Evolutionary conservation across 2,329 filamentous ascomycete species (phyloP), one percentile per base, ranked within the genome.

Genomic region (Ramichloridium luteum): DNA sequence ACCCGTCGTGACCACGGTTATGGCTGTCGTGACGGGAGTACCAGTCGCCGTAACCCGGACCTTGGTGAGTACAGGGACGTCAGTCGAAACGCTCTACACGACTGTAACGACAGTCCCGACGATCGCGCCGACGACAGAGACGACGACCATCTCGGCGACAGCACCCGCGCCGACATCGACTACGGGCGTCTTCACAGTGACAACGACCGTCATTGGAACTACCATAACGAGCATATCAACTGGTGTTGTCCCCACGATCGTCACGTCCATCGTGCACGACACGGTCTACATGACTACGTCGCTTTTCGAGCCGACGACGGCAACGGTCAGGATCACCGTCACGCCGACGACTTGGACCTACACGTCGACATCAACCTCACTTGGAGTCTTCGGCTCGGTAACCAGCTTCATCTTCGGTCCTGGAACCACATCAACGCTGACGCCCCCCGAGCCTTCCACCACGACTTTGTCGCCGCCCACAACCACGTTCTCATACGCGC

Each of bases 11-110:
- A 22, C 17, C 8, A 17, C 17, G 16, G 4, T 14, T 20, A 16
- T 8, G 30, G 3, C 22, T 13, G 12, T 26, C n/a, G 22, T 16
- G 6, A 13, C 25, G 25, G 25, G 9, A 25, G 28, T 16, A 25
- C 32, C 30, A 28, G 30, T 35, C 30, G 27, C 30, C 22, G 5
- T 11, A 11, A 26, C 6, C 20, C 20, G 30, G 14, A 30, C n/a
- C 27, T 30, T 28, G 30, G 32, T 27, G 29, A 26, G 22, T 20
- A 26, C 29, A 25, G 25, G 18, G 14, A 3, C 16, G 5, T 13
- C 14, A 12, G 16, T 3, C 11, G 16, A 30, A 18, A n/a, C 28
- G 16, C 16, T 30, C 13, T 10, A 9, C 13, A 16, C 13, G 28
- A n/a, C 13, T 11, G 11, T 12, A 18, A n/a, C 20, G 8, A 23